A percentile compares a stretch with the other conserved stretches of the same genome.
phyloP scores from a whole-genome alignment of 2,329 filamentous ascomycete genomes.

The Verticillium albo-atrum region DNA sequence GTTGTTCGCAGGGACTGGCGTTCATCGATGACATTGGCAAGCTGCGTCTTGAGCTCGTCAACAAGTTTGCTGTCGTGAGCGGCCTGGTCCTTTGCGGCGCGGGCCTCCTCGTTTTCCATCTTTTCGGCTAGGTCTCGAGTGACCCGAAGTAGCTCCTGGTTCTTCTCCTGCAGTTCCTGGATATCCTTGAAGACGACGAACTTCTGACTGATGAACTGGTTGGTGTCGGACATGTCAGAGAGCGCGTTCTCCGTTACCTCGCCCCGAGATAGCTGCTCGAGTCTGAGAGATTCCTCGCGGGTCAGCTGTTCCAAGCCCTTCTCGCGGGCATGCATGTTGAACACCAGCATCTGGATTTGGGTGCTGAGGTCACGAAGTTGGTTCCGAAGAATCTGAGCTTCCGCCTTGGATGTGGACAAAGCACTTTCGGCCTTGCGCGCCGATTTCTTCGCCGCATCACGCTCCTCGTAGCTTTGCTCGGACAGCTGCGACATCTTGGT shows the following conservation, averaged over 20 bases:
- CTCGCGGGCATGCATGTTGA: slow-evolving; percentile 79
- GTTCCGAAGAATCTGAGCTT: slow-evolving; percentile 75
- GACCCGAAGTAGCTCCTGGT: slow-evolving; percentile 76
- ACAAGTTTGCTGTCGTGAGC: slow-evolving; percentile 66
- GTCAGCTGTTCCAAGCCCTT: slow-evolving; percentile 70
- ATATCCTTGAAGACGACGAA: slow-evolving; percentile 88
- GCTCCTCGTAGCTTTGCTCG: slow-evolving; percentile 75
- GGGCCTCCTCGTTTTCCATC: slow-evolving; percentile 87
- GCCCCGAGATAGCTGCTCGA: slow-evolving; percentile 73
- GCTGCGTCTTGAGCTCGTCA: slow-evolving; percentile 65
- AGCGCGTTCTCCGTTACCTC: slow-evolving; percentile 67
- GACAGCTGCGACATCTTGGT: slow-evolving; percentile 81
- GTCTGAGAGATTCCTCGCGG: slow-evolving; percentile 66
- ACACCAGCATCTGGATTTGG: slow-evolving; percentile 85
- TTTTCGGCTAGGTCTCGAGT: slow-evolving; percentile 80
- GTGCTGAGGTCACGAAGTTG: slow-evolving; percentile 86
- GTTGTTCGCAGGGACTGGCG: slow-evolving; percentile 76
- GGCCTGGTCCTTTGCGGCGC: slow-evolving; percentile 59
- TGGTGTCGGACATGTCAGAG: slow-evolving; percentile 76
- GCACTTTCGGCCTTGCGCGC: slow-evolving; percentile 75
- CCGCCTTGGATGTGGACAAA: slow-evolving; percentile 57
- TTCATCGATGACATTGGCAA: slow-evolving; percentile 77
- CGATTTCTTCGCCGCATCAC: slow-evolving; percentile 73
- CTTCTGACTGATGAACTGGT: slow-evolving; percentile 82
- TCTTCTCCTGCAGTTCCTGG: slow-evolving; percentile 80